Base-by-base conservation (phyloP, 768 basidiomycete genomes). In the Podaxis sp. region DNA sequence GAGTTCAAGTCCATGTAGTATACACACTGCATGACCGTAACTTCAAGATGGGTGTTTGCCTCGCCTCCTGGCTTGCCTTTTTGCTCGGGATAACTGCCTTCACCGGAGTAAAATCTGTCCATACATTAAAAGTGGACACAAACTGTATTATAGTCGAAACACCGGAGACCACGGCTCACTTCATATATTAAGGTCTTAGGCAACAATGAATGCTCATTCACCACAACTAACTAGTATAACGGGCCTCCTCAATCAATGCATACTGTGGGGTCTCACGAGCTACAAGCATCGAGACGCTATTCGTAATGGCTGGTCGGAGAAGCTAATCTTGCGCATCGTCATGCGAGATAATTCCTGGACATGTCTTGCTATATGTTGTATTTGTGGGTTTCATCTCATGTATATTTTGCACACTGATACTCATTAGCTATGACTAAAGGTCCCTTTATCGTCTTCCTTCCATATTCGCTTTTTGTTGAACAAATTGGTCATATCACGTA, bases 321-420 rank as follows among this genome's bases (percentile, higher is more conserved):
- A 59, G n/a, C 50, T 49, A 3, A 37, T 59, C 12, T 7, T 59
- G 6, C 57, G 37, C 5, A 37, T 59, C 9, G 24, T 59, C 49
- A 51, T 59, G 57, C 57, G 57, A 12, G 57, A 59, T 38, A 52
- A 24, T 7, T 37, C 49, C n/a, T 52, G 29, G 36, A 33, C 36
- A 24, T 59, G 33, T 41, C 47, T 59, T 17, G 19, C 37, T 5
- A n/a, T 59, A 25, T 59, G 57, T 15, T 50, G 57, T 59, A 51
- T 24, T 7, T 27, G 19, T 2, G 13, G 13, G 9, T 13, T 22
- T 9, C 15, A 22, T 7, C n/a, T 51, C 13, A 37, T 8, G 1
- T 33, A 24, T 37, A 12, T 51, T 19, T 38, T 15, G 6, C 2
- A 13, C 24, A 50, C 49, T 22, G 24, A 33, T 37, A 11, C 13